phyloP scores from a whole-genome alignment of 163 green algal species.

The Scenedesmus sp. region DNA sequence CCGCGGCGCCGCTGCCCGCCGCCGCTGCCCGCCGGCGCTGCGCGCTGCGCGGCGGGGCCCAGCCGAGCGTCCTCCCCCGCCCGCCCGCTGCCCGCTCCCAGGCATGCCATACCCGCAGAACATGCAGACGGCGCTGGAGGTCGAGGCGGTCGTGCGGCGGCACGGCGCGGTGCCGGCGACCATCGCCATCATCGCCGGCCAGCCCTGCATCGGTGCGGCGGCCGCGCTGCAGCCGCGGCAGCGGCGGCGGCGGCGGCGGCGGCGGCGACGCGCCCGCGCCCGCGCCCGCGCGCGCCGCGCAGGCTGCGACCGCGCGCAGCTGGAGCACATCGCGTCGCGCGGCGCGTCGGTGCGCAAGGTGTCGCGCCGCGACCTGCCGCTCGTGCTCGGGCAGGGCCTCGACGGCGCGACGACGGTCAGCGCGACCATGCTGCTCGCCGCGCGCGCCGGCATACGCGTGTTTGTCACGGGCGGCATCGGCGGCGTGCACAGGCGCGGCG shows the following conservation, averaged over 20 bases:
- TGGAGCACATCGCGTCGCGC: conserved; percentile 67
- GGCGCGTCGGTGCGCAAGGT: conserved; percentile 77
- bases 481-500: conserved; percentile 92
- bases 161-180: conserved; percentile 91
- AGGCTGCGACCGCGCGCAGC: conserved; percentile 57
- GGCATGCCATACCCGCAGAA: conserved; percentile 97
- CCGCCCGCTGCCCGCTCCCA: conserved; percentile 15
- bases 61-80: too few species aligned
- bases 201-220: conserved; percentile 48
- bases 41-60: background rate
- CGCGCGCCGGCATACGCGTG: conserved; percentile 78
- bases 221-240: background rate
- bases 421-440: conserved; percentile 92
- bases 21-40: background rate
- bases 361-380: conserved; percentile 79
- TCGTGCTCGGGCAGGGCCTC: conserved; percentile 64
- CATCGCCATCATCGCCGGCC: conserved; percentile 93
- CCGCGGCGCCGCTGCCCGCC: background rate
- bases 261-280: background rate
- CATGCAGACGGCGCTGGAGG: conserved; percentile 82
- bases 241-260: background rate
- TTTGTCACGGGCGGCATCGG: conserved; percentile 89
- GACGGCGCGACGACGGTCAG: conserved; percentile 97
- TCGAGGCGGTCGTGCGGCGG: conserved; percentile 60
- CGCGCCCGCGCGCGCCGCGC: background rate